These are phyloP conservation scores for Trichoderma reesei DNA, from an alignment of 495 filamentous ascomycete genomes.

Conservation along the genomic window DNA sequence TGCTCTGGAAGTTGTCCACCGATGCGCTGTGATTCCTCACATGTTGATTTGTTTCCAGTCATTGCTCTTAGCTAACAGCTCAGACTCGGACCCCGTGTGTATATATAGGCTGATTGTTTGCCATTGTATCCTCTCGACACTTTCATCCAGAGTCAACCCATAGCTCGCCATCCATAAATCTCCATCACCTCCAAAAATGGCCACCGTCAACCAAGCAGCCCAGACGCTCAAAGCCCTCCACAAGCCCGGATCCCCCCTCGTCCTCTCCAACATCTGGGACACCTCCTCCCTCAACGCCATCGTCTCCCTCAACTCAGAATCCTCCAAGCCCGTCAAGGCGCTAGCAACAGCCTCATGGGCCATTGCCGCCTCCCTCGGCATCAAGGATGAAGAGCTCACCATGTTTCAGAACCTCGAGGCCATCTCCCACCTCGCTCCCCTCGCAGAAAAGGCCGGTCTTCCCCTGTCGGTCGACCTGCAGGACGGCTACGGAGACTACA, in stretches of 20 bases:
- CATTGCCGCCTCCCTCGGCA: conserved; percentile 30
- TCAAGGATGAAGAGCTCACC: conserved; percentile 31
- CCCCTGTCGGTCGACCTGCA: conserved; percentile 38
- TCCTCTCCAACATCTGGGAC: conserved; percentile 41
- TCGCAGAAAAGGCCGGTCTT: conserved; percentile 14
- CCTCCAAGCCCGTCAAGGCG: conserved; percentile 22
- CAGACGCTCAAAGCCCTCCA: conserved; percentile 26
- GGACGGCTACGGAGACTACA: conserved; percentile 32
- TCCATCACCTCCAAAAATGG: not conserved
- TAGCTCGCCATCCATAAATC: not conserved
- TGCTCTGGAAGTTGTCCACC: too few species aligned
- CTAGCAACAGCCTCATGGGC: conserved; percentile 40
- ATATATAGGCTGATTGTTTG: too few species aligned
- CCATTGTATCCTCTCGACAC: too few species aligned
- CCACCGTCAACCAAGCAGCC: not conserved
- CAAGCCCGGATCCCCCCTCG: conserved; percentile 31
- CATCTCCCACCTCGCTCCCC: conserved; percentile 15
- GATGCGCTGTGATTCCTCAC: too few species aligned
- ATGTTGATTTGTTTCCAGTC: too few species aligned
- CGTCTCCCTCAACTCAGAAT: conserved; percentile 24
- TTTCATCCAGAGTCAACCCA: not conserved
- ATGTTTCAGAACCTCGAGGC: conserved; percentile 23
- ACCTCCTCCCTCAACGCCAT: conserved; percentile 27
- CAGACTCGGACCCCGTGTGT: too few species aligned
- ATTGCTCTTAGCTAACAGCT: too few species aligned